These are phyloP conservation scores for Ustilago vetiveriae DNA, from an alignment of 1,284 basidiomycete genomes.

Conservation along the genomic window DNA sequence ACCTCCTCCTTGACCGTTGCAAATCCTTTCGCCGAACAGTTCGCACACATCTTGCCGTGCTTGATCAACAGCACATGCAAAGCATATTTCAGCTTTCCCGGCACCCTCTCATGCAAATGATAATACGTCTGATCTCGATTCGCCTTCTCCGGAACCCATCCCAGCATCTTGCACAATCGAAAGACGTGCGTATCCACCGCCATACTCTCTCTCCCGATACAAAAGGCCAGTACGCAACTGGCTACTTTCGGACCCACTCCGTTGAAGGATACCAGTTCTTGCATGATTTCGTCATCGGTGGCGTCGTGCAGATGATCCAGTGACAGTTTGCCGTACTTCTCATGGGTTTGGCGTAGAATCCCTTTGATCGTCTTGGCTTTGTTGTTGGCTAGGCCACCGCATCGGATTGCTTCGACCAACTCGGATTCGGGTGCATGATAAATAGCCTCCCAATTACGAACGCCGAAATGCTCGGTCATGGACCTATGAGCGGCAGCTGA, in stretches of 20 bases:
- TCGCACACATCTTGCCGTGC: conserved; percentile 70
- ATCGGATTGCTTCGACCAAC: conserved; percentile 74
- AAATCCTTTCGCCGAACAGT: conserved; percentile 65
- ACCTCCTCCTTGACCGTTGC: conserved; percentile 61
- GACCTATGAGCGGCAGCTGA: conserved; percentile 74
- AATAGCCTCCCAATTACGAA: conserved; percentile 74
- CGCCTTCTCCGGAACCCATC: conserved; percentile 77
- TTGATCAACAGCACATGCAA: conserved; percentile 78
- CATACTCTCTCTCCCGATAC: conserved; percentile 77
- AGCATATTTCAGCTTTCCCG: conserved; percentile 75
- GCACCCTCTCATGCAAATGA: conserved; percentile 76
- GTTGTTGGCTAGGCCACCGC: conserved; percentile 78
- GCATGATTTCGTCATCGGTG: conserved; percentile 75
- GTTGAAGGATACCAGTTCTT: conserved; percentile 66
- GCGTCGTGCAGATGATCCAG: conserved; percentile 69
- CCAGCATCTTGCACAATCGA: conserved; percentile 74
- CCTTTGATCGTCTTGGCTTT: conserved; percentile 75
- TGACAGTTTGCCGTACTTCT: conserved; percentile 47
- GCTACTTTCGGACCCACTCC: conserved; percentile 83
- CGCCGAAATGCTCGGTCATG: conserved; percentile 74
- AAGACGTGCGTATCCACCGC: conserved; percentile 78
- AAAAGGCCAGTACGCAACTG: conserved; percentile 80
- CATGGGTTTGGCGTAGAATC: conserved; percentile 38
- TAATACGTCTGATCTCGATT: conserved; percentile 75
- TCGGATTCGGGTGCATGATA: conserved; percentile 71